phyloP scores from a whole-genome alignment of 2,329 filamentous ascomycete species.

The Fusarium kyushuense region DNA sequence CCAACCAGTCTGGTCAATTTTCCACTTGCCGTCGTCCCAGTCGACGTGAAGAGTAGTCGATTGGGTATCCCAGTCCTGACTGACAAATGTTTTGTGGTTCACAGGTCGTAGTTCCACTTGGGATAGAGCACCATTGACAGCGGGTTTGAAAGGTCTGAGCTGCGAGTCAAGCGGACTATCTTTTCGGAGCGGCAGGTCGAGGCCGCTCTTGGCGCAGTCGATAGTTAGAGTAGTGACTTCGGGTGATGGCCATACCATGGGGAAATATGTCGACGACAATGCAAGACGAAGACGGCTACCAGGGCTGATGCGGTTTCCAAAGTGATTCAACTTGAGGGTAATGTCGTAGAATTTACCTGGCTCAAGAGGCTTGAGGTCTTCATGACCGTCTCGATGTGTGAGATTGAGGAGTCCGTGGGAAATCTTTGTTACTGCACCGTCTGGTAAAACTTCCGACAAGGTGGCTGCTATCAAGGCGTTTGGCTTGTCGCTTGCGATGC shows the following conservation, averaged over 20 bases:
- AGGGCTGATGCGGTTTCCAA: background rate
- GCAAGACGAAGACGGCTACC: slow-evolving; percentile 8
- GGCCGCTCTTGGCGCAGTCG: background rate
- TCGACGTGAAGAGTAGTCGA: too few relatives aligned
- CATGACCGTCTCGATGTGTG: slow-evolving; percentile 1
- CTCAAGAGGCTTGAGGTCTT: slow-evolving; percentile 1
- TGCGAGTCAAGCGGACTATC: too few relatives aligned
- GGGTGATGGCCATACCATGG: slow-evolving; percentile 16
- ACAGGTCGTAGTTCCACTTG: too few relatives aligned
- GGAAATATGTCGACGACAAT: slow-evolving; percentile 5
- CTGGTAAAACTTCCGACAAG: slow-evolving; percentile 4
- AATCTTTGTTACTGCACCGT: slow-evolving; percentile 1
- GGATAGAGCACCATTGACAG: too few relatives aligned
- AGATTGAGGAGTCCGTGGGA: slow-evolving; percentile 11
- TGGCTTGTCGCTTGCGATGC: background rate
- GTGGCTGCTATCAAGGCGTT: slow-evolving; percentile 6
- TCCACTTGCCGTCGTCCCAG: too few relatives aligned
- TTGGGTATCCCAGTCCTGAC: too few relatives aligned
- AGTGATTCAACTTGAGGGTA: background rate
- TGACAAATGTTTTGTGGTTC: too few relatives aligned
- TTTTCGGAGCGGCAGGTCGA: too few relatives aligned
- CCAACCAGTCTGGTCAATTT: too few relatives aligned
- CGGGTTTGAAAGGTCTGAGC: too few relatives aligned
- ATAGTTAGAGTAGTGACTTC: background rate
- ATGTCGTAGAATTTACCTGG: background rate